Evolutionary conservation across 164 flowering plant species (phyloP), one percentile per base, ranked within the genome.

Genomic region (Cinnamomum chago): DNA sequence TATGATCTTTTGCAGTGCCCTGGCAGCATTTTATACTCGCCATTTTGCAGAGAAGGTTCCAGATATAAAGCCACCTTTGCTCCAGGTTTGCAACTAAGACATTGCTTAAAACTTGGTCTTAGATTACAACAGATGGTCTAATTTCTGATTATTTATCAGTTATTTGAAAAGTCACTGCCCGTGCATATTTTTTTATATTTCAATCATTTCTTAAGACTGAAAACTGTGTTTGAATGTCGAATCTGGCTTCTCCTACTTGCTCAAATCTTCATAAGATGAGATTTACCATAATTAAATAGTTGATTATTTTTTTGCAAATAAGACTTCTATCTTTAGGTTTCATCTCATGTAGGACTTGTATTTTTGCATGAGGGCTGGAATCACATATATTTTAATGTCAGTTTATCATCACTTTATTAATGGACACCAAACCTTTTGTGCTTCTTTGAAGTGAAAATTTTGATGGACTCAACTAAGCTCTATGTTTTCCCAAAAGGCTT

Each of bases 1-100:
- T 47, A 64, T 73, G 15, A 60, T 67, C 69, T 51, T 75, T 82
- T 92, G 76, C 93, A 95, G 99, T 88, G 90, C 97, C 76, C 82
- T 95, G 78, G 90, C 99, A 76, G 97, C 97, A 75, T 95, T 95
- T 77, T 95, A 95, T 76, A 92, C 93, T 27, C 85, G 97, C 64
- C 87, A 84, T 70, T 89, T 95, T 77, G 88, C 87, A 3, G 99
- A 92, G 82, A 87, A 79, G 81, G 68, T 86, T 74, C 90, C 93
- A 68, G 88, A 89, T 77, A 73, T 92, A 70, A 91, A 86, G 86
- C 97, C 99, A 67, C 99, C 99, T 78, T 85, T 82, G 68, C 97
- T 94, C 47, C 98, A 92, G 99, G 99, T 95, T 15, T 70, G 67
- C 55, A 52, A 72, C 51, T 68, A 66, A 51, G 24, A 28, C 58